phyloP scores from a whole-genome alignment of 805 yeast genomes.

The Lachancea nothofagi region DNA sequence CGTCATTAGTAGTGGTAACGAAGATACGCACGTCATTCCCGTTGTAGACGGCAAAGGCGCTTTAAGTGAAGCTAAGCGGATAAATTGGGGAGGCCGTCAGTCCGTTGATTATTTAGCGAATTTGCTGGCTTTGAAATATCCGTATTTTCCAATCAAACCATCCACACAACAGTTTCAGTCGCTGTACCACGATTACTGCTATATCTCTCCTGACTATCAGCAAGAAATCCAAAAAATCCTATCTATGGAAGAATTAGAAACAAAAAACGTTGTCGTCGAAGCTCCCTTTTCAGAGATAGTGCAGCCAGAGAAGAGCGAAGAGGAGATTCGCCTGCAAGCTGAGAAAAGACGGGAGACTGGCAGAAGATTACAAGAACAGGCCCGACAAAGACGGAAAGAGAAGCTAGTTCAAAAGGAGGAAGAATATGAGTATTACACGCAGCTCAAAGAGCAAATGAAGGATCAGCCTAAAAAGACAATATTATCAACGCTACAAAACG shows the following conservation, averaged over 20 bases:
- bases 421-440: slow-evolving; percentile 66
- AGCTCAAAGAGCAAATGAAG: slow-evolving; percentile 48
- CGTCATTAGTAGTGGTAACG: slow-evolving; percentile 80
- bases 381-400: slow-evolving; percentile 75
- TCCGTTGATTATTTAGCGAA: slow-evolving; percentile 58
- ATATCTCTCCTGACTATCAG: slow-evolving; percentile 62
- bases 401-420: slow-evolving; percentile 74
- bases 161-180: slow-evolving; percentile 56
- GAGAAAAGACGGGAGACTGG: slow-evolving; percentile 83
- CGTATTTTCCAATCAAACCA: slow-evolving; percentile 79
- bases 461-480: slow-evolving; percentile 49
- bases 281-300: slow-evolving; percentile 68
- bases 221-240: slow-evolving; percentile 54
- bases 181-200: slow-evolving; percentile 71
- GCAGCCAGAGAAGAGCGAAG: slow-evolving; percentile 72
- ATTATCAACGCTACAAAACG: slow-evolving; percentile 52
- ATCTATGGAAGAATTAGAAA: slow-evolving; percentile 57
- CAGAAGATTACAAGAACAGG: slow-evolving; percentile 85
- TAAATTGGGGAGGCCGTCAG: slow-evolving; percentile 88
- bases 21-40: slow-evolving; percentile 78
- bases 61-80: slow-evolving; percentile 63
- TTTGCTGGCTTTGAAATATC: slow-evolving; percentile 75
- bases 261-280: slow-evolving; percentile 72
- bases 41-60: slow-evolving; percentile 65
- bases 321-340: slow-evolving; percentile 70